These are phyloP conservation scores for Fusarium ramigenum DNA, from an alignment of 2,329 filamentous ascomycete species.

Conservation along the genomic window DNA sequence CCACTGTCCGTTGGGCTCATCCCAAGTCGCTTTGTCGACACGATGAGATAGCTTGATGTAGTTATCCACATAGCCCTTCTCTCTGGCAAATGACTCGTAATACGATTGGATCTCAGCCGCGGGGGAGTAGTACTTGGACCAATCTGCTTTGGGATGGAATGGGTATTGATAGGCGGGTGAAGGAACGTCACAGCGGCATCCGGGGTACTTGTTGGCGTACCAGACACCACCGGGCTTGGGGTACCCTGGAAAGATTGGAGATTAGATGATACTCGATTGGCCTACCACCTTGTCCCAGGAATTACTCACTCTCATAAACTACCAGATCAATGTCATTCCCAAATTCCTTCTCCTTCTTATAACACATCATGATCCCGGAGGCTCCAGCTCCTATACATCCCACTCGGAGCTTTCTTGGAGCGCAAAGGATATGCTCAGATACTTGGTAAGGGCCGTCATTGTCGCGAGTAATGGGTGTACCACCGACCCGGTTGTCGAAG, in stretches of 20 bases:
- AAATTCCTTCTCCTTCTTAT: constrained; percentile 20
- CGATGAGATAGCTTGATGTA: constrained; percentile 40
- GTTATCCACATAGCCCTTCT: constrained; percentile 43
- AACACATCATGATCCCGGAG: constrained; percentile 18
- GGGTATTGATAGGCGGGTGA: constrained; percentile 57
- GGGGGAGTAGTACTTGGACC: constrained; percentile 53
- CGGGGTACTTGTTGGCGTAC: constrained; percentile 50
- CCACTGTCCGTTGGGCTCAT: constrained; percentile 30
- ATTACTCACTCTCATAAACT: constrained; percentile 11
- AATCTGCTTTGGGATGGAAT: constrained; percentile 56
- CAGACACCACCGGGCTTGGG: constrained; percentile 46
- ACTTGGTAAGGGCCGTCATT: neutral
- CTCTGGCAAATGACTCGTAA: constrained; percentile 46
- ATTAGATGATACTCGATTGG: too few species aligned
- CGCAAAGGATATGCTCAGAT: constrained; percentile 8
- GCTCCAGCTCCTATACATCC: constrained; percentile 15
- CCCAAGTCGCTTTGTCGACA: constrained; percentile 39
- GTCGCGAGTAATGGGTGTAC: neutral
- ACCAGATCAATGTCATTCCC: constrained; percentile 8
- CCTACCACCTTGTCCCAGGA: too few species aligned
- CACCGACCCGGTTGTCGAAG: constrained; percentile 7
- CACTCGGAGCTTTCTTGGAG: constrained; percentile 5
- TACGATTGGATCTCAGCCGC: constrained; percentile 52
- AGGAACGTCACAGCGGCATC: constrained; percentile 47
- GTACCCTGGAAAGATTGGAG: neutral